Evolutionary conservation across 768 basidiomycete genomes (phyloP), one percentile per base, ranked within the genome.

Genomic region (Hypholoma sublateritium): DNA sequence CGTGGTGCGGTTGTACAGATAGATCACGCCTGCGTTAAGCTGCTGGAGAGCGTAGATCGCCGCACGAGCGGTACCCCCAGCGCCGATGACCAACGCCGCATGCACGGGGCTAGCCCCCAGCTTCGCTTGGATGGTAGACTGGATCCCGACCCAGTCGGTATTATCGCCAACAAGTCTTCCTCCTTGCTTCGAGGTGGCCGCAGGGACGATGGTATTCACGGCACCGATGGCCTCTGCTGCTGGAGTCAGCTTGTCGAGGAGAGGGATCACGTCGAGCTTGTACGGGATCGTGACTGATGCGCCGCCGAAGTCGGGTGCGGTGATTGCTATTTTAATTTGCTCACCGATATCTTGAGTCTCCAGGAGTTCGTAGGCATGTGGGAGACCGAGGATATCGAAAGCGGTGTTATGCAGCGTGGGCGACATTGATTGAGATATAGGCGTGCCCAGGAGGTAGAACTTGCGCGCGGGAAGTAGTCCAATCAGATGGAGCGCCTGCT

Each of bases 211-310:
- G 43, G 95, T 98, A 71, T 99, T 98, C 61, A 98, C 93, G 0
- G 97, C 97, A 0, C 97, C 97, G 57, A 99, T 95, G 3, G 82
- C 77, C 62, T 85, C 76, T 1, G 95, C 97, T 19, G 93, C 87
- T 0, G 86, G 83, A 0, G 95, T 90, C 41, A 98, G 72, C 52
- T 76, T 73, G 66, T 95, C 90, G 50, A 99, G 82, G 5, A 90
- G 76, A 1, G 89, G 84, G 47, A 98, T 93, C 60, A 98, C 79
- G 58, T 93, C 90, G 37, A 96, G 77, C 73, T 99, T 99, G 79
- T 88, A 87, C 1, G 97, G 97, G 61, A 98, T 98, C 17, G 97
- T 99, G 24, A 98, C 94, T 4, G 91, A 93, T 14, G 95, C 97
- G 0, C 97, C 97, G 7, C 97, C 96, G 68, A 98, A 98, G 45